phyloP scores from a whole-genome alignment of 2,329 filamentous ascomycete genomes.

The Septoria linicola region DNA sequence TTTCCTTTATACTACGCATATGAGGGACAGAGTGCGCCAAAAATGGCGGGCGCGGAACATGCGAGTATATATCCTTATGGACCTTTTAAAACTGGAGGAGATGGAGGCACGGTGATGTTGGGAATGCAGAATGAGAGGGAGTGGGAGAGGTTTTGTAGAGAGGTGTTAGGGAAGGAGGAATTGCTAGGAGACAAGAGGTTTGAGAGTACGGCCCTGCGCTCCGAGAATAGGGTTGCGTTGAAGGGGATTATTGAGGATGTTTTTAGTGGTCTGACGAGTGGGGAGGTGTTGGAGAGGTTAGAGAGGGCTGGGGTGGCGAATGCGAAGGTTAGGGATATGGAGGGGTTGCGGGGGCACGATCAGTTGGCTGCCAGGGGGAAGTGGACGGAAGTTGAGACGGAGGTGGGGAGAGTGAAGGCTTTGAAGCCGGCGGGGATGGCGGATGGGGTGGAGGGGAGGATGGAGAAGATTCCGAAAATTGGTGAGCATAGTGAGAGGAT shows the following conservation, averaged over 20 bases:
- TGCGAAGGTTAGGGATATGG: slow-evolving; percentile 56
- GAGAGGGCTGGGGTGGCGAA: slow-evolving; percentile 56
- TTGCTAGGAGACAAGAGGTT: slow-evolving; percentile 51
- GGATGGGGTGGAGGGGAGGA: slow-evolving; percentile 37
- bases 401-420: slow-evolving; percentile 49
- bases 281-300: slow-evolving; percentile 45
- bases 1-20: slow-evolving; percentile 67
- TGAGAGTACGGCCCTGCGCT: slow-evolving; percentile 47
- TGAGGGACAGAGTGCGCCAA: slow-evolving; percentile 46
- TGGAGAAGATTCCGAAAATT: slow-evolving; percentile 50
- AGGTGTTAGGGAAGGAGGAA: slow-evolving; percentile 47
- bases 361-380: slow-evolving; percentile 53
- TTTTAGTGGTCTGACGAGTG: slow-evolving; percentile 44
- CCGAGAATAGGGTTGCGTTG: slow-evolving; percentile 49
- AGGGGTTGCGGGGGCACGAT: slow-evolving; percentile 55
- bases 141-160: slow-evolving; percentile 51
- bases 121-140: slow-evolving; percentile 60
- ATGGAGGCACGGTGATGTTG: slow-evolving; percentile 53
- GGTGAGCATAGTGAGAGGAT: slow-evolving; percentile 54
- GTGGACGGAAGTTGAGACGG: slow-evolving; percentile 54
- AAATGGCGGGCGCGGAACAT: slow-evolving; percentile 53
- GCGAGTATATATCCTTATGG: slow-evolving; percentile 59
- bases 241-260: slow-evolving; percentile 47
- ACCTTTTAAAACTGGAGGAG: slow-evolving; percentile 52
- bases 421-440: slow-evolving; percentile 52